Percentiles rank a stretch among this genome's conserved stretches.
Conservation (phyloP, 169 alveolate genomes). For the Plasmodium gonderi region DNA sequence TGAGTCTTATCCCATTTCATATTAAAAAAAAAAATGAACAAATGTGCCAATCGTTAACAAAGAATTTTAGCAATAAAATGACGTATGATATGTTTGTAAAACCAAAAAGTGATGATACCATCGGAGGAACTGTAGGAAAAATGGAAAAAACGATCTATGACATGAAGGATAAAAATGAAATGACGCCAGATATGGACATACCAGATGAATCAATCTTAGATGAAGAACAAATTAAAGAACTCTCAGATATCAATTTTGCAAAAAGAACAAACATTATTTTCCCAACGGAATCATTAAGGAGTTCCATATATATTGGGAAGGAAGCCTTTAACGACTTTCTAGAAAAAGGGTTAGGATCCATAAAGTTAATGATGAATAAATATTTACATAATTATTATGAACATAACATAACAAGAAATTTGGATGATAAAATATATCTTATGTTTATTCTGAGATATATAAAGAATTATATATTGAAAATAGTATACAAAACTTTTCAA, state of each 20-base stretch:
- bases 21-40: constrained; percentile 1
- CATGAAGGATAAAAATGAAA: too few relatives aligned
- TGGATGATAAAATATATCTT: constrained; percentile 56
- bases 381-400: constrained; percentile 45
- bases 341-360: constrained; percentile 45
- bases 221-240: constrained; percentile 19
- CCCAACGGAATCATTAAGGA: constrained; percentile 21
- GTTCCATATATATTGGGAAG: constrained; percentile 52
- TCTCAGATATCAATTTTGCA: constrained; percentile 6
- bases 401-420: constrained; percentile 5
- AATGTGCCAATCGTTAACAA: constrained; percentile 19
- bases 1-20: constrained; percentile 18
- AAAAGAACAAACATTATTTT: constrained; percentile 31
- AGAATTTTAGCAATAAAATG: constrained; percentile 9
- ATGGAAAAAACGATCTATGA: too few relatives aligned
- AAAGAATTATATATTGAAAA: constrained; percentile 45
- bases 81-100: constrained; percentile 12
- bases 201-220: neutral
- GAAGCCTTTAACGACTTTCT: constrained; percentile 62
- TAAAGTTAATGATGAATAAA: constrained; percentile 35
- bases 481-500: constrained; percentile 59
- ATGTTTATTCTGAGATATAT: constrained; percentile 49
- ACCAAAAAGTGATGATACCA: neutral
- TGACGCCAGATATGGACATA: neutral
- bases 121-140: neutral